phyloP scores from a whole-genome alignment of 148 eudicot genomes.

The Spergularia bocconei region DNA sequence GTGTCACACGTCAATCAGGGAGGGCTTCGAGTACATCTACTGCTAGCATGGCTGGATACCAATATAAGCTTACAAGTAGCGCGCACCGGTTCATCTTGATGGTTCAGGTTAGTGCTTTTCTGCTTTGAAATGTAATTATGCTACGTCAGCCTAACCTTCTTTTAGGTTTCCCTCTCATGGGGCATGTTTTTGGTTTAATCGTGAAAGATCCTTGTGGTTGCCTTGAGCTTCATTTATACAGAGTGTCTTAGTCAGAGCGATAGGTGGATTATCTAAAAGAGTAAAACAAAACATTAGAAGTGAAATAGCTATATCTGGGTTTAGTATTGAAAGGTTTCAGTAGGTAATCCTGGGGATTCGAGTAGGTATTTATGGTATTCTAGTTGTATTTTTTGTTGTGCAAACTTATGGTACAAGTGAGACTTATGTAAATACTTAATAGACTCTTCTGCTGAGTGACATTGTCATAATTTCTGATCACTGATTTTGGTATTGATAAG shows the following conservation, averaged over 20 bases:
- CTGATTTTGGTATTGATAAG: no score
- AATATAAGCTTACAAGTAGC: constrained; percentile 92
- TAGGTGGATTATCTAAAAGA: neutral
- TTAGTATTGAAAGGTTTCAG: neutral
- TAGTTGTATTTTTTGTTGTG: neutral
- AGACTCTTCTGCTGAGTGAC: no score
- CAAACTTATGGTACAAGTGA: neutral
- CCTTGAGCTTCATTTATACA: neutral
- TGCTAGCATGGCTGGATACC: constrained; percentile 44
- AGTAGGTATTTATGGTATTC: neutral
- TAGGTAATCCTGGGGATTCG: neutral
- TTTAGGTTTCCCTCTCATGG: neutral
- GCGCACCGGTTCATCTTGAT: constrained; percentile 86
- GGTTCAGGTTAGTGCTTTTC: constrained; percentile 71
- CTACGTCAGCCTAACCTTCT: neutral
- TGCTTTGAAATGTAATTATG: neutral
- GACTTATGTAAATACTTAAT: neutral
- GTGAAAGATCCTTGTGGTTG: neutral
- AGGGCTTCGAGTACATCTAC: constrained; percentile 45
- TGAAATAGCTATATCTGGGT: neutral
- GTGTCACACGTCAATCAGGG: constrained; percentile 56
- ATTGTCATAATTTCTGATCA: no score
- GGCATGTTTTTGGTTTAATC: no score
- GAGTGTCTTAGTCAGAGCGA: neutral
- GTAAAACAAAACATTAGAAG: neutral